Conservation (phyloP, 1,284 basidiomycete species). For the Malassezia equina region DNA sequence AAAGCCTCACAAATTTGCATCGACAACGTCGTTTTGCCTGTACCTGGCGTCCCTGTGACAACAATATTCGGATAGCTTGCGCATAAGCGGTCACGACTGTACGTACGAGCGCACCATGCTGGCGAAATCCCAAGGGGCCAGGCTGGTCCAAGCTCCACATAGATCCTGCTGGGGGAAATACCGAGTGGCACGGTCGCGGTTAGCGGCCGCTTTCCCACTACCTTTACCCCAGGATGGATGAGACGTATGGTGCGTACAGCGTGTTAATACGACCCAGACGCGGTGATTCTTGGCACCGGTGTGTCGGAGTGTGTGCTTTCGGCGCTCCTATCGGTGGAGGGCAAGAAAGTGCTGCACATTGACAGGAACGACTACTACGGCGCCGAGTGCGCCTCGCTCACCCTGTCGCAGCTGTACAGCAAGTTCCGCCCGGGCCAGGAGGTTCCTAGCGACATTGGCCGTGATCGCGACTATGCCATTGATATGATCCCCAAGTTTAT, state of each 20-base stretch:
- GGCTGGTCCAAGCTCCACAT: neutral
- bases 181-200: neutral
- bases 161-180: neutral
- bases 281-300: slow-evolving; percentile 63
- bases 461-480: slow-evolving; percentile 47
- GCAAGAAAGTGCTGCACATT: slow-evolving; percentile 99
- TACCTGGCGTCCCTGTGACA: slow-evolving; percentile 79
- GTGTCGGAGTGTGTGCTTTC: slow-evolving; percentile 94
- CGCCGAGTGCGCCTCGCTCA: slow-evolving; percentile 90
- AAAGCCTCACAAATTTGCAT: slow-evolving; percentile 27
- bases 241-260: slow-evolving; percentile 31
- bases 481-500: slow-evolving; percentile 55
- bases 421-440: slow-evolving; percentile 63
- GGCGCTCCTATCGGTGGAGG: slow-evolving; percentile 79
- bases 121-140: neutral
- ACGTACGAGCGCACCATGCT: slow-evolving; percentile 18
- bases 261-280: slow-evolving; percentile 20
- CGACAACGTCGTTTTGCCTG: slow-evolving; percentile 81
- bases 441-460: slow-evolving; percentile 52
- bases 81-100: neutral
- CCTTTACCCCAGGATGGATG: slow-evolving; percentile 27
- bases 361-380: slow-evolving; percentile 99
- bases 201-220: neutral
- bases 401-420: slow-evolving; percentile 94
- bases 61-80: slow-evolving; percentile 65